phyloP scores from a whole-genome alignment of 257 asterid genomes.

The Paraleonurus japonicus region DNA sequence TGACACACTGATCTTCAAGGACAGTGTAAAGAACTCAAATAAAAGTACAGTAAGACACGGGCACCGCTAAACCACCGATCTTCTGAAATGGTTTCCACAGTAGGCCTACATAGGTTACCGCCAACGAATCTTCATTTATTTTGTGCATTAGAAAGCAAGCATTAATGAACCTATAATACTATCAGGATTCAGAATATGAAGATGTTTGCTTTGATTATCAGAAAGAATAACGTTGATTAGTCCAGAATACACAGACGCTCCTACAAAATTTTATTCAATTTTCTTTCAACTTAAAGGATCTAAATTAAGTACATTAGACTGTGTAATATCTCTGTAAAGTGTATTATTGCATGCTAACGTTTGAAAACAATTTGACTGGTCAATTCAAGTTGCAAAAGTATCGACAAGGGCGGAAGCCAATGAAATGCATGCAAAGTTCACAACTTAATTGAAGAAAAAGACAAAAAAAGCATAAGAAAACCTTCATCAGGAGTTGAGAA shows the following conservation, averaged over 20 bases:
- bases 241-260: background rate
- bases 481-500: slow-evolving; percentile 84
- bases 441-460: background rate
- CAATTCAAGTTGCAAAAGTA: background rate
- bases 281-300: slow-evolving; percentile 4
- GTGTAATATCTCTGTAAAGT: slow-evolving; percentile 5
- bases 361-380: slow-evolving; percentile 14
- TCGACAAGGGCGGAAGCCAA: slow-evolving; percentile 13
- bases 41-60: background rate
- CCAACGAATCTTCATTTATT: background rate
- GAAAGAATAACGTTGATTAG: no score
- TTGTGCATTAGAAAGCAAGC: background rate
- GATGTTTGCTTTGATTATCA: no score
- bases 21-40: background rate
- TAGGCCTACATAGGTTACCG: slow-evolving; percentile 6
- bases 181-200: no score
- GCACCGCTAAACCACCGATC: slow-evolving; percentile 10
- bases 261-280: background rate
- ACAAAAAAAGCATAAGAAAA: slow-evolving; percentile 28
- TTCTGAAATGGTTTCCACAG: background rate
- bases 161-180: background rate
- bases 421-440: slow-evolving; percentile 9
- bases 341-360: slow-evolving; percentile 6
- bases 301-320: background rate
- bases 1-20: no score